Evolutionary conservation across 331 rosid genomes (phyloP).

Genomic region (Quercus phellos): DNA sequence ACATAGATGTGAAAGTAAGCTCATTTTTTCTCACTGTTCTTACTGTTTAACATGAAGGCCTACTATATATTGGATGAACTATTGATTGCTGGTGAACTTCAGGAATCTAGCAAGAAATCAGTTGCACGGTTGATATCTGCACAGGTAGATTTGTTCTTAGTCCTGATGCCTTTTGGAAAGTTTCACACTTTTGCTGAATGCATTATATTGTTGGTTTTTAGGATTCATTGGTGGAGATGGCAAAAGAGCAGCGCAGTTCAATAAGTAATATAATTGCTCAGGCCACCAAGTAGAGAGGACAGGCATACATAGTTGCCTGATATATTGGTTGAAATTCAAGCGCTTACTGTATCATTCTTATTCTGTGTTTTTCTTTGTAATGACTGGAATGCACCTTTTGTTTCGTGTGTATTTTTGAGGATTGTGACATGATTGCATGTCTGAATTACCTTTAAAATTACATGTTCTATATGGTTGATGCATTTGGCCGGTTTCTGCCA

Average conservation of each 20-base stretch:
- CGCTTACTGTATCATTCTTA: neutral
- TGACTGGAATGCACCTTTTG: neutral
- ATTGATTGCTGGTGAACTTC: constrained; percentile 93
- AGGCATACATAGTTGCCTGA: neutral
- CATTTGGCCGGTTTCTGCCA: neutral
- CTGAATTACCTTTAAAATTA: neutral
- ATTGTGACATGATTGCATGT: neutral
- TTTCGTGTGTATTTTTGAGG: neutral
- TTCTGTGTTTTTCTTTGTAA: neutral
- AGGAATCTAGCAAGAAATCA: constrained; percentile 95
- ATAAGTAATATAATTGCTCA: constrained; percentile 89
- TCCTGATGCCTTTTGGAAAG: constrained; percentile 5
- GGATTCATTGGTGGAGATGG: constrained; percentile 97
- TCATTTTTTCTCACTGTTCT: constrained; percentile 6
- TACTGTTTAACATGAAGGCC: constrained; percentile 53
- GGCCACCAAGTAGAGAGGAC: constrained; percentile 64
- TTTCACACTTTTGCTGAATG: constrained; percentile 9
- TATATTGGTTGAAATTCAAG: neutral
- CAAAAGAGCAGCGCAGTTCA: constrained; percentile 90
- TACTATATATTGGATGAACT: constrained; percentile 86
- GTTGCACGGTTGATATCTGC: constrained; percentile 92
- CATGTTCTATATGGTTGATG: neutral
- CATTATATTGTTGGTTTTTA: constrained; percentile 19
- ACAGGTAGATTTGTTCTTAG: constrained; percentile 50
- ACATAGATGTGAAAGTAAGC: neutral